phyloP scores from a whole-genome alignment of 192 early-diverging fungal species.

The Linnemannia hyalina region DNA sequence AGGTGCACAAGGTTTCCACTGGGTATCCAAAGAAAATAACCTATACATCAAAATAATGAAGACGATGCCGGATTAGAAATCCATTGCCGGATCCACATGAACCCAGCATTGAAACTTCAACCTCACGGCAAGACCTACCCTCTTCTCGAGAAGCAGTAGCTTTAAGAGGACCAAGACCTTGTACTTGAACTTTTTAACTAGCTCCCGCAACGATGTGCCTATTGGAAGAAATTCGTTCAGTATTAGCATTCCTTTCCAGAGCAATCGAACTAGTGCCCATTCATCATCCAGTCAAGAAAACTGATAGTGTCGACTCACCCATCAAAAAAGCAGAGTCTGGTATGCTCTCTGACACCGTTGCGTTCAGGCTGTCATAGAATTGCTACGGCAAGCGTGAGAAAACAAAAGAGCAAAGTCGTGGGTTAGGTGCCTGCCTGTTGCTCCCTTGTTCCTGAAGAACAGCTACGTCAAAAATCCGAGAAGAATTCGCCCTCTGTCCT shows the following conservation, averaged over 20 bases:
- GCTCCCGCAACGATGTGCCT: slow-evolving; percentile 79
- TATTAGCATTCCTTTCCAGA: neutral
- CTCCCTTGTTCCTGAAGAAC: neutral
- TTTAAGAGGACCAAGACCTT: slow-evolving; percentile 84
- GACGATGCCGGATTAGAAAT: too few species aligned
- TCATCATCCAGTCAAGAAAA: neutral
- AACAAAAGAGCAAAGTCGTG: neutral
- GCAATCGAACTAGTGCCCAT: neutral
- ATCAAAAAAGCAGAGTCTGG: slow-evolving; percentile 76
- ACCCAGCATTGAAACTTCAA: neutral
- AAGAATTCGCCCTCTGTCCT: neutral
- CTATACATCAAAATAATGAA: slow-evolving; percentile 39
- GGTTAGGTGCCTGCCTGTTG: neutral
- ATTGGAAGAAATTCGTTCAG: neutral
- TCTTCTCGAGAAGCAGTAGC: slow-evolving; percentile 79
- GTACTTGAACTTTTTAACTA: slow-evolving; percentile 79
- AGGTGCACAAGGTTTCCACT: slow-evolving; percentile 82
- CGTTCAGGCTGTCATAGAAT: slow-evolving; percentile 71
- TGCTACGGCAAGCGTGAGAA: slow-evolving; percentile 58
- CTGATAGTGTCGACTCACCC: slow-evolving; percentile 56
- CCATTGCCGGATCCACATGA: neutral
- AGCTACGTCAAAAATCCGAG: neutral
- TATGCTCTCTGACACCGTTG: slow-evolving; percentile 66
- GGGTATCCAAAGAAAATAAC: slow-evolving; percentile 87
- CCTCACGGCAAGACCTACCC: slow-evolving; percentile 53